Evolutionary conservation across 2,329 filamentous ascomycete species (phyloP), one percentile per base, ranked within the genome.

Genomic region (Sordariomycetes sp.): DNA sequence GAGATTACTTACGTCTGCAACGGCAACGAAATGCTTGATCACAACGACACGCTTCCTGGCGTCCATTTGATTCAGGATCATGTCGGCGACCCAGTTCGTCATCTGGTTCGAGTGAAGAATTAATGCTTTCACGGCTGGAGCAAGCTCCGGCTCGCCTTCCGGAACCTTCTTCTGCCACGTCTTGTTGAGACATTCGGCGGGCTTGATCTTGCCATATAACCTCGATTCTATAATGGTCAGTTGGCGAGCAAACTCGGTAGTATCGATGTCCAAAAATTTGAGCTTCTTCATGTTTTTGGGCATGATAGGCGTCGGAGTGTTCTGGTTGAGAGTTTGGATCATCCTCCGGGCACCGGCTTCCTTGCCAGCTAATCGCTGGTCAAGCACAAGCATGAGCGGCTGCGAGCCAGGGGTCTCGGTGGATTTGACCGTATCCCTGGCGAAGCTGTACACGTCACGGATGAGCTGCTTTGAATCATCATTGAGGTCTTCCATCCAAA

Each of bases 201-300:
- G 84, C 57, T 90, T 90, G 57, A 98, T 94, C 63, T 94, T 95
- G 46, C 83, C 86, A 51, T 96, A 98, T 1, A 96, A 70, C 41
- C 82, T 82, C 3, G 88, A 94, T 58, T 98, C 92, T 43, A 96
- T 94, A 44, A 98, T 92, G 0, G 92, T 98, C 42, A 98, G 70
- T 58, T 98, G 92, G 31, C 92, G 80, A n/a, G 92, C 92, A 58
- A 98, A 96, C 54, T 98, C 92, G 0, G 83, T 85, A 0, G 87
- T 79, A 53, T 98, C 92, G 46, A 98, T 95, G 53, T 98, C 92
- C 36, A 96, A 64, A 63, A 98, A 96, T 59, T 96, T 98, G 47
- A 98, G 74, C 61, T 95, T 98, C 73, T 92, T 95, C 87, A 98
- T 94, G 57, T 96, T 95, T 71, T 94, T 95, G 2, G 92, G 92